phyloP scores from a whole-genome alignment of 139 green algal genomes.

The Chlorella sp. region DNA sequence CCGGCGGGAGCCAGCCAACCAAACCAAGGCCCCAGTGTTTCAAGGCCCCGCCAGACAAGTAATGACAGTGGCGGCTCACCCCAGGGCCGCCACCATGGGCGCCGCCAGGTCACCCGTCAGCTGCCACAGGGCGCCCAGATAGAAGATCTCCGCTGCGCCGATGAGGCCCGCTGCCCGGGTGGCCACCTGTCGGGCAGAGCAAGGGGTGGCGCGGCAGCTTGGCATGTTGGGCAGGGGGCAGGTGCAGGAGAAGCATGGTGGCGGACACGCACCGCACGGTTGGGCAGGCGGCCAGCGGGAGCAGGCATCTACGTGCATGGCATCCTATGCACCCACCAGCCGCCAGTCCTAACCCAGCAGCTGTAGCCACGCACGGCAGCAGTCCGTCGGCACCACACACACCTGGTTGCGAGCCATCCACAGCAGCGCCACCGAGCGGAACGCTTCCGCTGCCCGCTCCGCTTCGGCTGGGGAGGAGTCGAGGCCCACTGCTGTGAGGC shows the following conservation, averaged over 20 bases:
- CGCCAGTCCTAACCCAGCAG: too few species aligned
- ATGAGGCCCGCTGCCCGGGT: constrained; percentile 26
- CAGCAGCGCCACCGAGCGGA: constrained; percentile 34
- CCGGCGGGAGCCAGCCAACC: too few species aligned
- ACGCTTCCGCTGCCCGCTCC: constrained; percentile 14
- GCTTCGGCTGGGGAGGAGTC: constrained; percentile 16
- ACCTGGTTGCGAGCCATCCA: constrained; percentile 43
- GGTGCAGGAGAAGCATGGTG: too few species aligned
- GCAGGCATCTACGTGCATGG: not conserved
- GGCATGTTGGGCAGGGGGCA: too few species aligned
- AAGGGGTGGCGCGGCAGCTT: too few species aligned
- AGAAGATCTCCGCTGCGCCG: constrained; percentile 31
- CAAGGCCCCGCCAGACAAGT: too few species aligned
- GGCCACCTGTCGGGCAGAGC: constrained; percentile 11
- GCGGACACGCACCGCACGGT: too few species aligned
- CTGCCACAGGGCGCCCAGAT: constrained; percentile 45
- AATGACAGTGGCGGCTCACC: not conserved
- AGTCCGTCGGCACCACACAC: not conserved
- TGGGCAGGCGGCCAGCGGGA: too few species aligned
- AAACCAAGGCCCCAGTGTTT: too few species aligned
- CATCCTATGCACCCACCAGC: too few species aligned
- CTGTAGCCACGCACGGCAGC: too few species aligned
- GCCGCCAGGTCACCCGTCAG: constrained; percentile 41
- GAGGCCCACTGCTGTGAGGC: constrained; percentile 9
- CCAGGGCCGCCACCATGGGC: constrained; percentile 39